Base-by-base conservation (phyloP, 169 alveolate genomes). In the Plasmodium berghei region DNA sequence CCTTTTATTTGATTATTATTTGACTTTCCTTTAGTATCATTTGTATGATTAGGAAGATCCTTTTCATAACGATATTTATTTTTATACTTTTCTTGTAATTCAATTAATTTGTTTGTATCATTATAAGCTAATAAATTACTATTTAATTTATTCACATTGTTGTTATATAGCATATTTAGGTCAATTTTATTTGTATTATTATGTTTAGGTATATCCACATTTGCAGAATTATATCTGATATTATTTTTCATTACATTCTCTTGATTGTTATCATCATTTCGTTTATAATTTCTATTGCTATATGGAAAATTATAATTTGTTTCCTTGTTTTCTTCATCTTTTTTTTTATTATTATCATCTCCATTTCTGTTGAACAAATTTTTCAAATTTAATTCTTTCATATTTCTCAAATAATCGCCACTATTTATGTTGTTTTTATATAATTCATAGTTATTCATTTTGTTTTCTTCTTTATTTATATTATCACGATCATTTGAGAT, bases 361-460 rank as follows among this genome's bases (percentile, higher is more conserved):
- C 49, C 74, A 61, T 61, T 62, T 26, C 74, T 9, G 40, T 28
- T 48, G 16, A 62, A 74, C 83, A 80, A 28, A 58, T 80, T 80
- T 20, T 80, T 80, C 28, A 80, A 66, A 54, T 61, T 26, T 18
- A 18, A 46, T 24, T 55, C 90, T 46, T 80, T 80, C 9, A 67
- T 24, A 54, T 67, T 42, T 5, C 58, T 61, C 49, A 80, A 55
- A 34, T 66, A 80, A 9, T 80, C 83, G 2, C 83, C 83, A 66
- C 40, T 58, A 20, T 64, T 67, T 22, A 48, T 64, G 56, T 80
- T 80, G 14, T 80, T 72, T 67, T 58, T 80, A 59, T 61, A 61
- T 14, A 66, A 66, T 16, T 80, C 90, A 59, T 80, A 80, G 70
- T 80, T 80, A 80, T 45, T 80, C 90, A 80, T 80, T 56, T 66